phyloP scores from a whole-genome alignment of 2,329 filamentous ascomycete genomes.

The Lachnellula hyalina region DNA sequence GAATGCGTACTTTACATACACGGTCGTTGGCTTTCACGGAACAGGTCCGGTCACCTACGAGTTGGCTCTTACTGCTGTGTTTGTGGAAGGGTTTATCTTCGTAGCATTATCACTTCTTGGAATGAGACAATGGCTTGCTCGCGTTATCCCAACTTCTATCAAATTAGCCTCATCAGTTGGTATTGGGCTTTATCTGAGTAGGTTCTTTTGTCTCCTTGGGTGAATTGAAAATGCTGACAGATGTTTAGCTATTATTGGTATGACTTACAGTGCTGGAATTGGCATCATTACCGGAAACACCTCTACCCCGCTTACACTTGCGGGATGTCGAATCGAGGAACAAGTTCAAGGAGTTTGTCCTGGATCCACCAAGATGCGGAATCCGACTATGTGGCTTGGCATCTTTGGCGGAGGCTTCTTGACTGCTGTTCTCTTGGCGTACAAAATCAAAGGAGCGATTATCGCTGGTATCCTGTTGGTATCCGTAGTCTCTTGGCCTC shows the following conservation, averaged over 20 bases:
- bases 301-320: slow-evolving; percentile 65
- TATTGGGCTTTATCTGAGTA: slow-evolving; percentile 64
- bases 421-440: slow-evolving; percentile 73
- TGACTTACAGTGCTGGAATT: slow-evolving; percentile 76
- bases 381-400: slow-evolving; percentile 76
- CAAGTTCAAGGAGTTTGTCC: slow-evolving; percentile 48
- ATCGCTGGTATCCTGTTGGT: slow-evolving; percentile 77
- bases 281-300: slow-evolving; percentile 64
- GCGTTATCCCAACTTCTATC: slow-evolving; percentile 74
- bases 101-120: slow-evolving; percentile 70
- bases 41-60: slow-evolving; percentile 65
- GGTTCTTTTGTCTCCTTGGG: background rate
- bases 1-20: slow-evolving; percentile 78
- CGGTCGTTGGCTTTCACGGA: slow-evolving; percentile 69
- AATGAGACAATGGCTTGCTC: slow-evolving; percentile 80
- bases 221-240: background rate
- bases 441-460: slow-evolving; percentile 78
- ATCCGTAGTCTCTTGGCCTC: slow-evolving; percentile 81
- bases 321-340: slow-evolving; percentile 40
- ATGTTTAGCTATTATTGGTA: slow-evolving; percentile 52
- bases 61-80: slow-evolving; percentile 75
- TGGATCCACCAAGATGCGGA: slow-evolving; percentile 69
- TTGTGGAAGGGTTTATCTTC: slow-evolving; percentile 82
- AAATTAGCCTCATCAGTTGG: slow-evolving; percentile 83
- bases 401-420: slow-evolving; percentile 80